Evolutionary conservation across 768 basidiomycete species (phyloP).

Genomic region (Tylopilus felleus): DNA sequence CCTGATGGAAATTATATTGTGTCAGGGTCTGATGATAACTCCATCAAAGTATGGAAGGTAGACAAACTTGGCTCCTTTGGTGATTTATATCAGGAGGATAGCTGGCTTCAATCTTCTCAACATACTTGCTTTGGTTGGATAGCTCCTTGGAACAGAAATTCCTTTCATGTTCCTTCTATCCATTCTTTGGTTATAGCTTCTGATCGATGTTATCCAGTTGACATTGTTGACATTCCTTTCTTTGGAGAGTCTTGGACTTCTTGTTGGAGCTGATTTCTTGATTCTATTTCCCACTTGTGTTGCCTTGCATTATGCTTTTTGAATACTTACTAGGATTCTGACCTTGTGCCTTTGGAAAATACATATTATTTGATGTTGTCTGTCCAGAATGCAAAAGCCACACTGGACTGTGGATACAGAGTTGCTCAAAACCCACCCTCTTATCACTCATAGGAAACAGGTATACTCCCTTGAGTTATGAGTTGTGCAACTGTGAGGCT

Average conservation of each 20-base stretch:
- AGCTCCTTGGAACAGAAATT: slow-evolving; percentile 4
- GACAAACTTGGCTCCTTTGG: neutral
- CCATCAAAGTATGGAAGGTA: slow-evolving; percentile 5
- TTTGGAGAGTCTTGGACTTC: neutral
- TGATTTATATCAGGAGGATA: neutral
- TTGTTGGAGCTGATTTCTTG: neutral
- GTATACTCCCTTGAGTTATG: too few species aligned
- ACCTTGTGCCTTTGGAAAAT: too few species aligned
- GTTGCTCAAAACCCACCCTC: too few species aligned
- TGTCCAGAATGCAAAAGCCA: too few species aligned
- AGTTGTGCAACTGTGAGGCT: too few species aligned
- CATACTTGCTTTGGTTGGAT: neutral
- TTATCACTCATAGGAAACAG: too few species aligned
- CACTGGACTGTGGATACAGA: too few species aligned
- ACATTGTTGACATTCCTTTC: neutral
- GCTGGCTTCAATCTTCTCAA: slow-evolving; percentile 8
- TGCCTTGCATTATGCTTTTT: too few species aligned
- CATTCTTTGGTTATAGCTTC: neutral
- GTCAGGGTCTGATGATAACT: neutral
- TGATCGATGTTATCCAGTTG: neutral
- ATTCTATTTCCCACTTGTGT: too few species aligned
- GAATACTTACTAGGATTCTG: too few species aligned
- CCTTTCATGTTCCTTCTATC: neutral
- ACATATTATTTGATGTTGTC: too few species aligned
- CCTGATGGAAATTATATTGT: neutral